These are phyloP conservation scores for Nemophila menziesii DNA, from an alignment of 257 asterid species.

Conservation along the genomic window DNA sequence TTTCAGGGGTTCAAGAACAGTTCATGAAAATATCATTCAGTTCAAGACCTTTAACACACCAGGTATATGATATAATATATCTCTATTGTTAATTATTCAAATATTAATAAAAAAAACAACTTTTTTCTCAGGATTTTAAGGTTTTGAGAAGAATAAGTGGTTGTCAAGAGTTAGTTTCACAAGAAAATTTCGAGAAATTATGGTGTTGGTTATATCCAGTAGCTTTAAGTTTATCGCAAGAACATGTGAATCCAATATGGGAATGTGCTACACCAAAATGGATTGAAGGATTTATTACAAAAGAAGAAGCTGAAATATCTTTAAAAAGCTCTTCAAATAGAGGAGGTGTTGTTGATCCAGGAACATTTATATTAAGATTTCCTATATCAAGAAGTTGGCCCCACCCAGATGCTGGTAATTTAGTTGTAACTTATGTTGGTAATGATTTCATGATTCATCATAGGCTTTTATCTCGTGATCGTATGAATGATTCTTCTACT, in stretches of 20 bases:
- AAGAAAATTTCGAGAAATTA: constrained; percentile 65
- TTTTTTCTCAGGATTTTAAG: constrained; percentile 51
- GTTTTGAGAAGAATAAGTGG: constrained; percentile 62
- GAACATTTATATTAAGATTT: constrained; percentile 72
- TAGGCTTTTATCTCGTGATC: constrained; percentile 51
- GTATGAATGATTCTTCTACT: constrained; percentile 18
- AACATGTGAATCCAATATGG: constrained; percentile 45
- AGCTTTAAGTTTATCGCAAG: constrained; percentile 58
- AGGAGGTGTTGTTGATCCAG: constrained; percentile 54
- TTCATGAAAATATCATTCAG: constrained; percentile 46
- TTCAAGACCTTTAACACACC: constrained; percentile 49
- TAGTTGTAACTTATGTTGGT: constrained; percentile 65
- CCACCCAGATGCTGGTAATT: constrained; percentile 91
- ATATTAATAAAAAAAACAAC: background rate
- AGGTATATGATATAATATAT: no score
- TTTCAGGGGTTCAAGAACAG: constrained; percentile 33
- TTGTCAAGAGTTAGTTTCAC: constrained; percentile 52
- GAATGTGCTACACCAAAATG: constrained; percentile 48
- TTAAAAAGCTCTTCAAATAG: constrained; percentile 37
- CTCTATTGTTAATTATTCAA: background rate
- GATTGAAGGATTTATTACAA: constrained; percentile 83
- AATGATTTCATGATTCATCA: constrained; percentile 56
- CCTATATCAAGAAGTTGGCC: constrained; percentile 98
- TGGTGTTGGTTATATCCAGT: constrained; percentile 95
- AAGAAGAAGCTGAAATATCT: constrained; percentile 78